A percentile compares a stretch with the other conserved stretches of the same genome.
Evolutionary conservation across 768 basidiomycete species (phyloP).

Genomic region (Leccinum disarticulatum): DNA sequence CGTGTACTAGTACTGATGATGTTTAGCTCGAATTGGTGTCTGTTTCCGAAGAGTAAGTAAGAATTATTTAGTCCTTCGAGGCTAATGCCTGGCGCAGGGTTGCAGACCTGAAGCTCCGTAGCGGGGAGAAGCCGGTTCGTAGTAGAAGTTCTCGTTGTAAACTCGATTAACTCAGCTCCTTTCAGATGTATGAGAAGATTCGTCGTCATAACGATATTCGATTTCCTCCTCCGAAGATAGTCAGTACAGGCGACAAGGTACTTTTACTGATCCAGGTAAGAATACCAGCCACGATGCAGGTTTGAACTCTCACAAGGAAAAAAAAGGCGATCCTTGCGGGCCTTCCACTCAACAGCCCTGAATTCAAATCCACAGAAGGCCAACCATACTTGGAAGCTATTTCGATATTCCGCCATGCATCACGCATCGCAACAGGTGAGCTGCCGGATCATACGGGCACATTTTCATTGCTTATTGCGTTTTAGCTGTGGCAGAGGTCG

Average conservation of each 20-base stretch:
- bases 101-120: constrained; percentile 64
- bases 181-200: constrained; percentile 63
- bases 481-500: constrained; percentile 77
- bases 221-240: constrained; percentile 68
- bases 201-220: constrained; percentile 76
- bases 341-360: constrained; percentile 63
- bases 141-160: neutral
- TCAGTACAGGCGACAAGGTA: constrained; percentile 73
- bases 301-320: constrained; percentile 8
- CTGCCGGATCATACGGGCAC: neutral
- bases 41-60: constrained; percentile 61
- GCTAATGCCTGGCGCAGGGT: constrained; percentile 45
- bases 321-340: constrained; percentile 68
- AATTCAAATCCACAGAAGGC: constrained; percentile 70
- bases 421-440: constrained; percentile 74
- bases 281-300: neutral
- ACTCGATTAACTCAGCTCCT: neutral
- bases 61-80: neutral
- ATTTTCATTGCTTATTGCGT: constrained; percentile 5
- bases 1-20: constrained; percentile 9
- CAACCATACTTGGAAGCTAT: constrained; percentile 71
- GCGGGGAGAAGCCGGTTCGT: constrained; percentile 70
- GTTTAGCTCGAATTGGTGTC: constrained; percentile 64
- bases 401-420: constrained; percentile 70
- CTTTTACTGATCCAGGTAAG: constrained; percentile 77